Base-by-base conservation (phyloP, 75 land plant genomes). In the Picea sitchensis region DNA sequence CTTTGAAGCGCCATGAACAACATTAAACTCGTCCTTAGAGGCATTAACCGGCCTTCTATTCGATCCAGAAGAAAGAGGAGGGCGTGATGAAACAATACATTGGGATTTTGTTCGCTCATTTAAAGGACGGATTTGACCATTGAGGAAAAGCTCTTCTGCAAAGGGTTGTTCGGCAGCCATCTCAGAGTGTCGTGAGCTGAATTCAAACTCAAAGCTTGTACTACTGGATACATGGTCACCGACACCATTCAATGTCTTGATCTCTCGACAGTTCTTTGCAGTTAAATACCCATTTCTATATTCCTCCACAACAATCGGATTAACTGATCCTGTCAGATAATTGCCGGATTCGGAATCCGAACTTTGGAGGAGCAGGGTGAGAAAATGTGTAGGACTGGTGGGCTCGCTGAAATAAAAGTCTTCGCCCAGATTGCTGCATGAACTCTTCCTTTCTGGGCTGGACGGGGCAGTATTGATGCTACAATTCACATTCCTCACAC, bases 131-230 rank as follows among this genome's bases (percentile, higher is more conserved):
- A 87, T 77, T 36, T 81, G 83, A 4, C 88, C 88, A n/a, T 87
- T 87, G 83, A 77, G 18, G 73, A 87, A 84, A 41, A 87, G 88
- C 80, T 87, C 88, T 14, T 84, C 80, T 0, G 88, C 88, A 20
- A 87, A 61, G 26, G 84, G 74, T 13, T 62, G 73, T 30, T 64
- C 83, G 26, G 51, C 31, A 38, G n/a, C 75, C 4, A 36, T 21
- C 18, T 82, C 77, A 13, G 78, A 36, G 57, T 68, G 34, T 4
- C 79, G 13, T 15, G 85, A 68, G 17, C 82, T 79, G 65, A 86
- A 80, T 31, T 83, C 87, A 64, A 86, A 86, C 59, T 83, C 87
- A 12, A 68, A 78, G 57, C 57, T 14, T 1, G 18, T 15, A 4
- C 2, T 15, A 18, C 44, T 47, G 56, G 76, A 75, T 18, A 17